Percentiles rank a stretch among this genome's conserved stretches.
Conservation (phyloP, 306 rosid species). For the Sindora glabra region DNA sequence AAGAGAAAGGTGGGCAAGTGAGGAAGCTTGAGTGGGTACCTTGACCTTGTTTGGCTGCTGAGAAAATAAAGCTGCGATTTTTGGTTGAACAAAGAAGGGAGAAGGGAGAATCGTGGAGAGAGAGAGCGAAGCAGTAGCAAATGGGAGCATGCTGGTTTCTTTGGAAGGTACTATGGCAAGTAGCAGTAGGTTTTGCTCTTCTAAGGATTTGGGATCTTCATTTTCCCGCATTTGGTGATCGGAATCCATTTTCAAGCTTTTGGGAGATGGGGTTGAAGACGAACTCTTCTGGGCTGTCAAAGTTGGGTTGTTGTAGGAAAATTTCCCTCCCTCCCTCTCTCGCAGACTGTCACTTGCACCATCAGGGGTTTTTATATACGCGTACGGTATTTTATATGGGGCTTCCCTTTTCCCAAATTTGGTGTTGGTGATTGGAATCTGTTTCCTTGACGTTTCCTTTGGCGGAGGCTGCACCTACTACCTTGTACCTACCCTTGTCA, state of each 20-base stretch:
- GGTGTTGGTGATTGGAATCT: no score
- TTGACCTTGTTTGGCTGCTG: constrained; percentile 47
- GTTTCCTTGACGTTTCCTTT: no score
- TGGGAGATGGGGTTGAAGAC: constrained; percentile 10
- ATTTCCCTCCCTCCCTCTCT: no score
- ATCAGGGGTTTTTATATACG: no score
- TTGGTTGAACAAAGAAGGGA: constrained; percentile 47
- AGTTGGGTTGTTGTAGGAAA: neutral
- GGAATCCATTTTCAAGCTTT: constrained; percentile 36
- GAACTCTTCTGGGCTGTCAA: neutral
- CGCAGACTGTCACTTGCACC: no score
- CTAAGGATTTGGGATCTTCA: constrained; percentile 30
- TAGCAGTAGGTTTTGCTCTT: constrained; percentile 38
- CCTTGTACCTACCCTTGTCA: no score
- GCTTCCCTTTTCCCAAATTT: no score
- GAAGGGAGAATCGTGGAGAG: constrained; percentile 46
- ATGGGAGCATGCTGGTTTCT: constrained; percentile 15
- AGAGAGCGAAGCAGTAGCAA: constrained; percentile 62
- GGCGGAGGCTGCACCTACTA: no score
- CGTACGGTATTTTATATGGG: no score
- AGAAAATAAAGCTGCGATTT: constrained; percentile 32
- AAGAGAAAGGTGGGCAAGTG: constrained; percentile 68
- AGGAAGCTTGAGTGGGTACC: constrained; percentile 80
- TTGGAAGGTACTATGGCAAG: constrained; percentile 15
- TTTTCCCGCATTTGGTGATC: constrained; percentile 25